A percentile compares a stretch with the other conserved stretches of the same genome.
phyloP scores from a whole-genome alignment of 106 monocot genomes.

The Iris macrosiphon region DNA sequence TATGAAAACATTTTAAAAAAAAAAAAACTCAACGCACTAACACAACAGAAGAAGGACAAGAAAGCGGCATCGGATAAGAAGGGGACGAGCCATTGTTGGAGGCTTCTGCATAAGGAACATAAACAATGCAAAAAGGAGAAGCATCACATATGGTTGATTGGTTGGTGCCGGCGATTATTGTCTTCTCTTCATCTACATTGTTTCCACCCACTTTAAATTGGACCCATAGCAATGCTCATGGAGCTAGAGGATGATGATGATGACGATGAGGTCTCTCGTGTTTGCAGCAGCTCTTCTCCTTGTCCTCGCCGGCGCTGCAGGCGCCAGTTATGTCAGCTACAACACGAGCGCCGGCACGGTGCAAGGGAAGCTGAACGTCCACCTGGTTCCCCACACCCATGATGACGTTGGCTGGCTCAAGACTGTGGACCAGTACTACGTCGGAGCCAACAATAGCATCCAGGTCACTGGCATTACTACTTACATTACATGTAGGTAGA shows the following conservation, averaged over 20 bases:
- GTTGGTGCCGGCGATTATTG: too few species aligned
- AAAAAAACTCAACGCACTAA: too few species aligned
- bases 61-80: too few species aligned
- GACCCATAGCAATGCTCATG: too few species aligned
- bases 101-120: too few species aligned
- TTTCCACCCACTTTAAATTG: too few species aligned
- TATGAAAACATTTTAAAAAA: too few species aligned
- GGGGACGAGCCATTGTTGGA: too few species aligned
- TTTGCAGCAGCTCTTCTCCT: neutral
- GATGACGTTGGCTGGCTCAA: conserved; percentile 98
- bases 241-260: neutral
- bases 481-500: neutral
- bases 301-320: neutral
- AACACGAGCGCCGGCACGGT: conserved; percentile 44
- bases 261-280: neutral
- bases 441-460: conserved; percentile 78
- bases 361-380: conserved; percentile 76
- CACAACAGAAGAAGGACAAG: too few species aligned
- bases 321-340: conserved; percentile 27
- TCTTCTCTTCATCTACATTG: too few species aligned
- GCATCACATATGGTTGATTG: too few species aligned
- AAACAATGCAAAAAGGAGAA: too few species aligned
- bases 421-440: conserved; percentile 94
- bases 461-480: conserved; percentile 31
- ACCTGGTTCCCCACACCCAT: conserved; percentile 78